Evolutionary conservation across 1,284 basidiomycete species (phyloP).

Genomic region (Pisolithus thermaeus): DNA sequence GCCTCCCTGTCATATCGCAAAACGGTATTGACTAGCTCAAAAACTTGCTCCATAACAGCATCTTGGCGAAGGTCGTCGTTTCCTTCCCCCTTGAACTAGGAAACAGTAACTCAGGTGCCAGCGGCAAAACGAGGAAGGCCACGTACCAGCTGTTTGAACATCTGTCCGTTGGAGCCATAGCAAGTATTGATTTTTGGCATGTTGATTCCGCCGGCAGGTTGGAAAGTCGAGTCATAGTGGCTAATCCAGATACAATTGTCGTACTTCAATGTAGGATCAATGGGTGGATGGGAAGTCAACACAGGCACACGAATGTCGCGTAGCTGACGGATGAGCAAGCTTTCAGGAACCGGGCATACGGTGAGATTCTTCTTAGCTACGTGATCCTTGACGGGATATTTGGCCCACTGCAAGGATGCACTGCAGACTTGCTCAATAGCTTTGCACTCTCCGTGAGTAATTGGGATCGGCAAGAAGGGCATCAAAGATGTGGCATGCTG

Average conservation of each 20-base stretch:
- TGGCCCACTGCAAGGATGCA: conserved; percentile 82
- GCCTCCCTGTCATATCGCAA: conserved; percentile 74
- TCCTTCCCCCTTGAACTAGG: conserved; percentile 86
- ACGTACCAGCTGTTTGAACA: conserved; percentile 80
- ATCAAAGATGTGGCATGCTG: conserved; percentile 68
- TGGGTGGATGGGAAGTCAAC: conserved; percentile 63
- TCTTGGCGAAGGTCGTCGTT: conserved; percentile 93
- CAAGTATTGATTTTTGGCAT: conserved; percentile 80
- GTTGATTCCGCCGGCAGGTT: conserved; percentile 75
- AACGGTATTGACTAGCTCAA: conserved; percentile 82
- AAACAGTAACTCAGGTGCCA: conserved; percentile 1
- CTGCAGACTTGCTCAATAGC: conserved; percentile 66
- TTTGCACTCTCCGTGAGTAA: too few relatives aligned
- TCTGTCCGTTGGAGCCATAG: conserved; percentile 60
- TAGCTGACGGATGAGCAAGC: conserved; percentile 43
- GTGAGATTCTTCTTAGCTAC: conserved; percentile 19
- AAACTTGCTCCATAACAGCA: conserved; percentile 98
- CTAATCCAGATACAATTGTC: conserved; percentile 61
- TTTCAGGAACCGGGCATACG: conserved; percentile 35
- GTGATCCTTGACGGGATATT: conserved; percentile 40
- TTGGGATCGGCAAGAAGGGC: conserved; percentile 43
- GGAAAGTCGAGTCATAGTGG: conserved; percentile 56
- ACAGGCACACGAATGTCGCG: conserved; percentile 70
- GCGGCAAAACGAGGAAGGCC: background rate
- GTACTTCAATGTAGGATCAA: conserved; percentile 73